These are phyloP conservation scores for Plasmopara viticola DNA, from an alignment of 352 stramenopile species.

Conservation along the genomic window DNA sequence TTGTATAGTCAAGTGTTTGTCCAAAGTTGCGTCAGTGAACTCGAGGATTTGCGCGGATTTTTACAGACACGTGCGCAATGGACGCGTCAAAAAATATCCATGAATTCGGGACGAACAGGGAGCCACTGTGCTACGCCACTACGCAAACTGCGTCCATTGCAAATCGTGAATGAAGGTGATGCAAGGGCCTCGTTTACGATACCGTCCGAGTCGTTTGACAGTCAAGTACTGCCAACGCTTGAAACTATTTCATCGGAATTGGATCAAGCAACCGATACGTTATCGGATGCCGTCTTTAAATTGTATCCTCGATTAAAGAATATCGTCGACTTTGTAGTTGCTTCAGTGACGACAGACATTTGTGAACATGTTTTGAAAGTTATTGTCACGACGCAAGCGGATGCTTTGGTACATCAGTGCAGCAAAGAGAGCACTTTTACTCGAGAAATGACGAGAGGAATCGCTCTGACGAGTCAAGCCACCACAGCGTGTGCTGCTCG, in stretches of 20 bases:
- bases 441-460: neutral
- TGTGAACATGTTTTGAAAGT: conserved; percentile 49
- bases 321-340: conserved; percentile 60
- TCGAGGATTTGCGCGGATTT: conserved; percentile 52
- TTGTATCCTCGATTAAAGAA: conserved; percentile 46
- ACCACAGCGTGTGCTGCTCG: conserved; percentile 7
- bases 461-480: conserved; percentile 1
- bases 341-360: conserved; percentile 48
- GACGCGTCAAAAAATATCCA: conserved; percentile 14
- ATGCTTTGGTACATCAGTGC: conserved; percentile 38
- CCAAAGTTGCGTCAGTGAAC: conserved; percentile 49
- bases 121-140: conserved; percentile 23
- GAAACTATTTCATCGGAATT: conserved; percentile 6
- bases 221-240: neutral
- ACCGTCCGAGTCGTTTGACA: conserved; percentile 6
- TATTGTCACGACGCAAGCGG: conserved; percentile 34
- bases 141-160: conserved; percentile 59
- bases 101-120: conserved; percentile 2
- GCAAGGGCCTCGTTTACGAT: neutral
- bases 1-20: conserved; percentile 64
- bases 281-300: conserved; percentile 55
- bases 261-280: conserved; percentile 24
- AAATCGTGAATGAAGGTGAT: conserved; percentile 36
- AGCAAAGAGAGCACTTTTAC: conserved; percentile 21
- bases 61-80: conserved; percentile 46